These are phyloP conservation scores for Pezicula carpinea DNA, from an alignment of 2,329 filamentous ascomycete genomes.

Conservation along the genomic window DNA sequence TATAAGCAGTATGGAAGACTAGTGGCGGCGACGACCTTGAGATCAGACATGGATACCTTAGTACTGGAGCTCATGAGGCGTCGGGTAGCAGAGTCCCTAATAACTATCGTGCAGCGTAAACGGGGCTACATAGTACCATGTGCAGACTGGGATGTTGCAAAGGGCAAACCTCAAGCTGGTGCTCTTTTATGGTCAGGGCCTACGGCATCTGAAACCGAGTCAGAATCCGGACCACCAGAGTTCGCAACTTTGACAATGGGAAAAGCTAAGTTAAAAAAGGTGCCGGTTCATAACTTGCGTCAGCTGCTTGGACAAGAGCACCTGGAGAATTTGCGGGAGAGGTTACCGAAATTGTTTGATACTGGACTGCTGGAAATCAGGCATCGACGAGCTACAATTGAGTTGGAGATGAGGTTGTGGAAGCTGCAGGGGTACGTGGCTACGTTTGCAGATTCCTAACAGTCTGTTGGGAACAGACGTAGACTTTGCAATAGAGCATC, in stretches of 20 bases:
- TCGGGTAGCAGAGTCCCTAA: constrained; percentile 41
- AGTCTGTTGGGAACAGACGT: too few species aligned
- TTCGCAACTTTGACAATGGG: constrained; percentile 42
- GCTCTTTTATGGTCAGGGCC: constrained; percentile 22
- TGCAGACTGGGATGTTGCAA: constrained; percentile 39
- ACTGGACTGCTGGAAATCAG: constrained; percentile 33
- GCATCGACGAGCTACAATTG: constrained; percentile 35
- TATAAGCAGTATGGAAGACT: background rate
- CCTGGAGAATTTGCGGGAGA: constrained; percentile 33
- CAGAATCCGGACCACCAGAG: constrained; percentile 26
- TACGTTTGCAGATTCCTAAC: too few species aligned
- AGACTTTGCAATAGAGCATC: too few species aligned
- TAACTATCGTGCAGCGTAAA: constrained; percentile 31
- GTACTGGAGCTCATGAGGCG: constrained; percentile 47
- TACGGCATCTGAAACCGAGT: background rate
- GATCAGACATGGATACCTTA: constrained; percentile 50
- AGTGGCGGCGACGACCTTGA: constrained; percentile 30
- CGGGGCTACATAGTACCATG: constrained; percentile 38
- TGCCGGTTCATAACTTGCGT: constrained; percentile 49
- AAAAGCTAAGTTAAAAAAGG: constrained; percentile 26
- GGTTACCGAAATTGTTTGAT: constrained; percentile 23
- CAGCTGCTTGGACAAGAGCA: constrained; percentile 46
- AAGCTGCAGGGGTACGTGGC: constrained; percentile 48
- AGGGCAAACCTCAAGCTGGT: constrained; percentile 27
- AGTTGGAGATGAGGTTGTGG: constrained; percentile 48